These are phyloP conservation scores for Phytophthora foliorum DNA, from an alignment of 352 stramenopile species.

Conservation along the genomic window DNA sequence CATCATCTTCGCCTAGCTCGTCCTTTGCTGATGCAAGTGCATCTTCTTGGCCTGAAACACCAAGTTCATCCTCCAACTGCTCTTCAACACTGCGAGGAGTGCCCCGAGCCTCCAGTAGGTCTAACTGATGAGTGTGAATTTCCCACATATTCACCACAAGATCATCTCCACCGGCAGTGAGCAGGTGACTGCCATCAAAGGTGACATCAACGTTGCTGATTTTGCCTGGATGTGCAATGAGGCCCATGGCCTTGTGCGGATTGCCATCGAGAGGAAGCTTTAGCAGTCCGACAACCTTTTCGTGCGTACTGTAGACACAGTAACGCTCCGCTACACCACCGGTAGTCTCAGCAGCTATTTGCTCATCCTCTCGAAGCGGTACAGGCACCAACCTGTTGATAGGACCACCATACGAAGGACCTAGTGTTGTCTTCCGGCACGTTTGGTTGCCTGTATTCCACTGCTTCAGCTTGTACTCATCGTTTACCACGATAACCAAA, in stretches of 20 bases:
- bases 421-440: conserved; percentile 91
- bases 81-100: conserved; percentile 23
- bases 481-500: conserved; percentile 89
- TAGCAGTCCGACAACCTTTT: conserved; percentile 87
- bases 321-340: conserved; percentile 61
- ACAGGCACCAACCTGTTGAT: conserved; percentile 86
- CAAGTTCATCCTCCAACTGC: not conserved
- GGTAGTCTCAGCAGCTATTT: conserved; percentile 23
- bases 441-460: conserved; percentile 93
- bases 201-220: conserved; percentile 91
- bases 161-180: conserved; percentile 91
- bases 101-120: conserved; percentile 64
- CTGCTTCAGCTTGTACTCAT: conserved; percentile 95
- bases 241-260: conserved; percentile 91
- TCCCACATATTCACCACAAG: conserved; percentile 94
- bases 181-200: conserved; percentile 86
- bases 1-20: conserved; percentile 21
- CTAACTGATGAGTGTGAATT: conserved; percentile 81
- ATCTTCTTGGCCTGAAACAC: not conserved
- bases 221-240: conserved; percentile 92
- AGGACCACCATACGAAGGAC: conserved; percentile 91
- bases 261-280: conserved; percentile 94
- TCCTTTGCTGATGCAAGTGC: not conserved
- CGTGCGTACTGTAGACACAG: conserved; percentile 83
- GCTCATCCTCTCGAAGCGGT: conserved; percentile 43